phyloP scores from a whole-genome alignment of 179 eudicot genomes.

The Spergularia azorica region DNA sequence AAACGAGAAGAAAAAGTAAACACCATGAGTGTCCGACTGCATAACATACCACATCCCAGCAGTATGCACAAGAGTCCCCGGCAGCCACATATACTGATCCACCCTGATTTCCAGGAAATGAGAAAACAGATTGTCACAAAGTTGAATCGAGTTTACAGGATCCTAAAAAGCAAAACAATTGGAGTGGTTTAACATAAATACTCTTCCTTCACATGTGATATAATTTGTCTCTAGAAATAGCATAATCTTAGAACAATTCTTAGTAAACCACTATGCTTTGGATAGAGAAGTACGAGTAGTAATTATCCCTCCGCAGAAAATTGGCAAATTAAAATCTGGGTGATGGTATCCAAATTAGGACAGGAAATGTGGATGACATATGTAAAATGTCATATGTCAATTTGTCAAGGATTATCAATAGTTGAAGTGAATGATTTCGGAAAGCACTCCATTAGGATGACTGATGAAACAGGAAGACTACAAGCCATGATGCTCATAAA shows the following conservation, averaged over 20 bases:
- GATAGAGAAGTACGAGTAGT: neutral
- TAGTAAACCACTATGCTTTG: neutral
- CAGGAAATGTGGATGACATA: neutral
- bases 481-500: neutral
- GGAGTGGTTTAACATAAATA: slow-evolving; percentile 1
- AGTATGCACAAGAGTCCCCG: slow-evolving; percentile 95
- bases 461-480: neutral
- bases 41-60: slow-evolving; percentile 95
- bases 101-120: slow-evolving; percentile 41
- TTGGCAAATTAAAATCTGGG: slow-evolving; percentile 4
- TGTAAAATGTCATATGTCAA: neutral
- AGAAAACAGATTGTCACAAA: slow-evolving; percentile 1
- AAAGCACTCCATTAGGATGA: neutral
- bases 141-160: neutral
- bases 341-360: neutral
- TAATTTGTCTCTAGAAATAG: neutral
- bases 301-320: slow-evolving; percentile 72
- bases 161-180: slow-evolving; percentile 9
- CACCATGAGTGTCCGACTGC: neutral
- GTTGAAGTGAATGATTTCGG: neutral
- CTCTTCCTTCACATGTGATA: slow-evolving; percentile 1
- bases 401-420: neutral
- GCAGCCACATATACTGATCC: slow-evolving; percentile 79
- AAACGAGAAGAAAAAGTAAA: neutral
- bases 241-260: too few species aligned